These are phyloP conservation scores for Toxoplasma gondii DNA, from an alignment of 169 alveolate species.

Conservation along the genomic window DNA sequence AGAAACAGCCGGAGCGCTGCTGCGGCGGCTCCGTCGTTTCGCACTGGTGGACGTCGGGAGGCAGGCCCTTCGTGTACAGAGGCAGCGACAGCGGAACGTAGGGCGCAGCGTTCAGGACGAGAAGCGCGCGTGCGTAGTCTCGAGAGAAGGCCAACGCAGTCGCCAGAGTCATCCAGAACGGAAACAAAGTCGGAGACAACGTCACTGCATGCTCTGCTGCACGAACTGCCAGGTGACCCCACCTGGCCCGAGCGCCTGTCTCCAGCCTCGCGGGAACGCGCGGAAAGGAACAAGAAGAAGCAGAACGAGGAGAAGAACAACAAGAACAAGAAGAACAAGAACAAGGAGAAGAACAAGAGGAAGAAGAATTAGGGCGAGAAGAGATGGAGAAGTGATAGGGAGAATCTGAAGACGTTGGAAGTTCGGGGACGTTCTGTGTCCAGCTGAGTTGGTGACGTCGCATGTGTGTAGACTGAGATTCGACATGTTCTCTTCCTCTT, in stretches of 20 bases:
- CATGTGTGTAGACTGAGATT: no score
- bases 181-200: constrained; percentile 39
- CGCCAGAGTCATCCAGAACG: constrained; percentile 43
- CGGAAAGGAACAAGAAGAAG: no score
- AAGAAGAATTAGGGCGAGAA: no score
- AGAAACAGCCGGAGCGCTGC: constrained; percentile 33
- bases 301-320: no score
- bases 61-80: constrained; percentile 20
- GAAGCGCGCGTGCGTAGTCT: neutral
- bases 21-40: constrained; percentile 8
- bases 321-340: no score
- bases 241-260: neutral
- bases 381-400: neutral
- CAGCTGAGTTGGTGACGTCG: no score
- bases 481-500: neutral
- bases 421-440: no score
- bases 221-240: neutral
- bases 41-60: neutral
- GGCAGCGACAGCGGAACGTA: constrained; percentile 37
- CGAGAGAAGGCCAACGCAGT: neutral
- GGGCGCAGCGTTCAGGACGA: constrained; percentile 42
- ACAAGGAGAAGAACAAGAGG: no score
- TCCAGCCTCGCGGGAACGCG: neutral
- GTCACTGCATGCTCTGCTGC: constrained; percentile 37
- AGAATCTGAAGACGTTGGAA: neutral